Conservation (phyloP, 345 rosid genomes). For the Citrus glauca region DNA sequence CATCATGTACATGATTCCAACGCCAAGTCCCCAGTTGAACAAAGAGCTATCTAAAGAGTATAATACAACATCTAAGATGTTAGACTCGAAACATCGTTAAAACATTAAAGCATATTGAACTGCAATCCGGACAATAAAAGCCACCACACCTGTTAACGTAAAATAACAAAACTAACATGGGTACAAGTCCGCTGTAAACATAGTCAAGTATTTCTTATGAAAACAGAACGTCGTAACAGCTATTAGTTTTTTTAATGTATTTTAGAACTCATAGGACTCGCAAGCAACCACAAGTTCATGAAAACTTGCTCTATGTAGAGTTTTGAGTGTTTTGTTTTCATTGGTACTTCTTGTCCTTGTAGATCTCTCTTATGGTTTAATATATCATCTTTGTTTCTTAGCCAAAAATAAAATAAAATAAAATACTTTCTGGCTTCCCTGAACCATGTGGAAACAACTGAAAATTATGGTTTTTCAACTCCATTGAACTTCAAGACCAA, state of each 20-base stretch:
- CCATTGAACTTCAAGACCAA: not conserved
- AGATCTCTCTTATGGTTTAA: too few relatives aligned
- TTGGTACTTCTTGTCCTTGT: too few relatives aligned
- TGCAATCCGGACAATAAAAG: not conserved
- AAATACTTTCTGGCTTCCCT: not conserved
- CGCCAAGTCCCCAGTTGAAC: slow-evolving; percentile 61
- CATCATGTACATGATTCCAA: slow-evolving; percentile 83
- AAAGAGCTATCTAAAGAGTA: slow-evolving; percentile 44
- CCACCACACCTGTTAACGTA: not conserved
- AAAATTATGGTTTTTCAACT: not conserved
- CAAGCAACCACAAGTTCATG: not conserved
- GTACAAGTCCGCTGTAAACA: not conserved
- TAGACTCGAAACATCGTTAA: not conserved
- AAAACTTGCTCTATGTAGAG: too few relatives aligned
- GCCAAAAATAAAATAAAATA: not conserved
- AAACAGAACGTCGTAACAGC: not conserved
- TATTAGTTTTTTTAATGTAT: not conserved
- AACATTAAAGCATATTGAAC: not conserved
- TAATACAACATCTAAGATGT: not conserved
- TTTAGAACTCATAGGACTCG: not conserved
- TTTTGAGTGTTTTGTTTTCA: too few relatives aligned
- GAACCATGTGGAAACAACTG: not conserved
- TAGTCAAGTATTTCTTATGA: not conserved
- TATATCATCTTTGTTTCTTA: too few relatives aligned
- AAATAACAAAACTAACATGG: not conserved